Evolutionary conservation across 768 basidiomycete genomes (phyloP).

Genomic region (Tylopilus cervinicoccineus): DNA sequence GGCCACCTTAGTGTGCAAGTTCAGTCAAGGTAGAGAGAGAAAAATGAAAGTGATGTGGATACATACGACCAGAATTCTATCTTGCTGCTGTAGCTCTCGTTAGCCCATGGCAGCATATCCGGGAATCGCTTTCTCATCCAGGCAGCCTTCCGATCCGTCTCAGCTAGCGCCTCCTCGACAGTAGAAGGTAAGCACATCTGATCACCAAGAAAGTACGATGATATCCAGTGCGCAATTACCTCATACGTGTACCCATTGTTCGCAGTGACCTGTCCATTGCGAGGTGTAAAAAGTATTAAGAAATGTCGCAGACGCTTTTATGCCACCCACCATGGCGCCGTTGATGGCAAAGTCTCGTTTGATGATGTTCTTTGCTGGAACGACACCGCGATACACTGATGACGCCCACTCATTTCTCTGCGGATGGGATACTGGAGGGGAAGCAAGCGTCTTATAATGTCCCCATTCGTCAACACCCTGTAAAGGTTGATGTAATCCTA

Average conservation of each 20-base stretch:
- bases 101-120: constrained; percentile 42
- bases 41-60: not conserved
- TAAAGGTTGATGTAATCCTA: constrained; percentile 36
- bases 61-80: constrained; percentile 54
- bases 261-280: constrained; percentile 51
- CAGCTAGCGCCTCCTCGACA: constrained; percentile 40
- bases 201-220: constrained; percentile 56
- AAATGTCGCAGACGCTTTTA: too few species aligned
- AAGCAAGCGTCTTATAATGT: constrained; percentile 34
- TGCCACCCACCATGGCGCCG: constrained; percentile 49
- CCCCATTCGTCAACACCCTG: constrained; percentile 24
- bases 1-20: constrained; percentile 48
- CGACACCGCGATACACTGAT: constrained; percentile 56
- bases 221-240: constrained; percentile 60
- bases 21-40: not conserved
- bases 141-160: constrained; percentile 42
- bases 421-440: constrained; percentile 37
- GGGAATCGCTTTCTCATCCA: constrained; percentile 59
- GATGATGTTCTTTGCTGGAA: constrained; percentile 56
- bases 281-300: too few species aligned
- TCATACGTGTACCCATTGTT: constrained; percentile 54
- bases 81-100: constrained; percentile 48
- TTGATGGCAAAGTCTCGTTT: constrained; percentile 60
- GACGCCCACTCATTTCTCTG: constrained; percentile 36
- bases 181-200: constrained; percentile 45